phyloP scores from a whole-genome alignment of 441 rosid species.

The Syzygium malaccense region DNA sequence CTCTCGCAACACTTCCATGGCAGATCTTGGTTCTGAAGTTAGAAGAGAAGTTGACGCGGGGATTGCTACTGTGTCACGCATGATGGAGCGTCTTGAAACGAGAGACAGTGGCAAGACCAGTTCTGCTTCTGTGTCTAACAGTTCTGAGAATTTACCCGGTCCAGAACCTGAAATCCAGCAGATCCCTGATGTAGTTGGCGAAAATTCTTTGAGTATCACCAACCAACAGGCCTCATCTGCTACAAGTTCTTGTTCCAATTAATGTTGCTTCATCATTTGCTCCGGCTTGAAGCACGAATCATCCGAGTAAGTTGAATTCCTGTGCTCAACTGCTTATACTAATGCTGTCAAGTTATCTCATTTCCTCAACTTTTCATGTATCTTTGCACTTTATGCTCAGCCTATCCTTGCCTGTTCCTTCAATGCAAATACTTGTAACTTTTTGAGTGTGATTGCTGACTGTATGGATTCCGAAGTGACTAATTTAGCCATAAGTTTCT shows the following conservation, averaged over 20 bases:
- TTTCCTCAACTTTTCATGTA: not conserved
- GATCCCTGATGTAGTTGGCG: constrained; percentile 16
- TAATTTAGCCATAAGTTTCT: not conserved
- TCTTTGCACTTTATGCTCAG: not conserved
- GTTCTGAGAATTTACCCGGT: constrained; percentile 16
- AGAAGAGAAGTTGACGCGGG: constrained; percentile 61
- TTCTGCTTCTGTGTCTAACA: constrained; percentile 29
- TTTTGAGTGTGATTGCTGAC: not conserved
- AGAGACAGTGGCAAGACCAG: constrained; percentile 17
- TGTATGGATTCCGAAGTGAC: not conserved
- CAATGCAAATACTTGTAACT: not conserved
- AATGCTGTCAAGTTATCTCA: not conserved
- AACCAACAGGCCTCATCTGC: constrained; percentile 33
- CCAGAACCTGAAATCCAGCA: constrained; percentile 17
- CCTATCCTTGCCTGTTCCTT: not conserved
- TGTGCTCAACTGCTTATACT: not conserved
- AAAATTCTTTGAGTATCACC: constrained; percentile 18
- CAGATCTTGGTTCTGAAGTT: constrained; percentile 55
- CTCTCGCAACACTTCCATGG: constrained; percentile 42
- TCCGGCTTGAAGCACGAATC: not conserved
- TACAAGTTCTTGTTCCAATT: constrained; percentile 24
- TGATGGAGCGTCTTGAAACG: constrained; percentile 58
- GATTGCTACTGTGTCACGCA: constrained; percentile 54
- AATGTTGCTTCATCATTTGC: not conserved
- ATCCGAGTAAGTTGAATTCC: not conserved